phyloP scores from a whole-genome alignment of 2,329 filamentous ascomycete genomes.

The Neonectria punicea region DNA sequence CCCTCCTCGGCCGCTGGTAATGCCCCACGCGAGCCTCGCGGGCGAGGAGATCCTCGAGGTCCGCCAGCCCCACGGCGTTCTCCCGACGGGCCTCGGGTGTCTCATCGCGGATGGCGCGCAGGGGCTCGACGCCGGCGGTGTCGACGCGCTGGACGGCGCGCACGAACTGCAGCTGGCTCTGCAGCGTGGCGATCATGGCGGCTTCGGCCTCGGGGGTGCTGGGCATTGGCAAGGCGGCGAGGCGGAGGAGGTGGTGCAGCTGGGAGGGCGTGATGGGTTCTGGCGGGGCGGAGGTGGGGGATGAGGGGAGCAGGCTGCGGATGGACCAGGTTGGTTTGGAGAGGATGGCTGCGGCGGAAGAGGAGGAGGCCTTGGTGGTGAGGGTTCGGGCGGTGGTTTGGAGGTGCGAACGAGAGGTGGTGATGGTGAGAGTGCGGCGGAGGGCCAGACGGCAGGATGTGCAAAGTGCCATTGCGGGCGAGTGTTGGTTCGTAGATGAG shows the following conservation, averaged over 20 bases:
- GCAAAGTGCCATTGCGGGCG: slow-evolving; percentile 46
- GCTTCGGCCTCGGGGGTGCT: slow-evolving; percentile 69
- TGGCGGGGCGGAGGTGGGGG: slow-evolving; percentile 41
- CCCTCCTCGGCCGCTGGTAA: slow-evolving; percentile 56
- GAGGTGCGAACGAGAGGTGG: slow-evolving; percentile 14
- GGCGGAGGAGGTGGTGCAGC: slow-evolving; percentile 84
- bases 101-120: slow-evolving; percentile 86
- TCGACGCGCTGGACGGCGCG: slow-evolving; percentile 83
- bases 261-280: slow-evolving; percentile 70
- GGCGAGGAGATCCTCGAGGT: slow-evolving; percentile 65
- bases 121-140: slow-evolving; percentile 75
- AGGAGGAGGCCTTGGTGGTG: slow-evolving; percentile 29
- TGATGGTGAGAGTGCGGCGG: slow-evolving; percentile 32
- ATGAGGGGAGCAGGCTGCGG: slow-evolving; percentile 72
- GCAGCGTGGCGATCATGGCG: slow-evolving; percentile 78
- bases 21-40: slow-evolving; percentile 71
- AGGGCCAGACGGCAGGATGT: slow-evolving; percentile 44
- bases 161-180: slow-evolving; percentile 91
- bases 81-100: slow-evolving; percentile 70
- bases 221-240: slow-evolving; percentile 87
- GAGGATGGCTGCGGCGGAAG: slow-evolving; percentile 59
- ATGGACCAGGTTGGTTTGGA: slow-evolving; percentile 86
- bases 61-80: slow-evolving; percentile 67
- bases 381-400: slow-evolving; percentile 20
- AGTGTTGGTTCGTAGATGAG: neutral